These are phyloP conservation scores for Nakaseomyces nivariensis DNA, from an alignment of 1,139 yeast species.

Conservation along the genomic window DNA sequence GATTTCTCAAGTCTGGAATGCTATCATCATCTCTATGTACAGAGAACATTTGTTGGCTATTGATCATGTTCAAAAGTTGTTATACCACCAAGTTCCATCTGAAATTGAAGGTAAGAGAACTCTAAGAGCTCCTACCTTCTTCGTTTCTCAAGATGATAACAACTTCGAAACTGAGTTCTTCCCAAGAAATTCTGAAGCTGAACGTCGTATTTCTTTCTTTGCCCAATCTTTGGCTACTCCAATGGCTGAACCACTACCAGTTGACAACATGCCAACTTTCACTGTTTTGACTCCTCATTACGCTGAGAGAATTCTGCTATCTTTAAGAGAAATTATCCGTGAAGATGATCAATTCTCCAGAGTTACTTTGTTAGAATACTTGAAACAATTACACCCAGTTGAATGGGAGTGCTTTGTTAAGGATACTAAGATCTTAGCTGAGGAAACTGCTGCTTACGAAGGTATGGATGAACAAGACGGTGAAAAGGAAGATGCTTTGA, in stretches of 20 bases:
- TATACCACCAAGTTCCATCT: constrained; percentile 96
- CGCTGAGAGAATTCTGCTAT: constrained; percentile 89
- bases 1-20: constrained; percentile 98
- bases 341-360: constrained; percentile 98
- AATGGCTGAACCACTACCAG: constrained; percentile 96
- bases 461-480: constrained; percentile 58
- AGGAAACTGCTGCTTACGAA: constrained; percentile 86
- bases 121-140: constrained; percentile 96
- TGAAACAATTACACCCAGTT: constrained; percentile 95
- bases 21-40: constrained; percentile 95
- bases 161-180: constrained; percentile 89
- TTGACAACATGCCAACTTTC: constrained; percentile 98
- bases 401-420: constrained; percentile 99
- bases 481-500: constrained; percentile 59
- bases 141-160: constrained; percentile 95
- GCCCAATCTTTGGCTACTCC: constrained; percentile 98
- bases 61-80: constrained; percentile 93
- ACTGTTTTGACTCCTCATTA: constrained; percentile 97
- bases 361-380: constrained; percentile 89
- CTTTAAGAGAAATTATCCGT: constrained; percentile 93
- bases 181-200: constrained; percentile 96
- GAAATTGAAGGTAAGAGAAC: constrained; percentile 97
- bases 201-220: constrained; percentile 97
- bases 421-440: constrained; percentile 96
- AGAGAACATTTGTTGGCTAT: constrained; percentile 95